Conservation (phyloP, 23 red algal species). For the Gracilaria vermiculophylla region DNA sequence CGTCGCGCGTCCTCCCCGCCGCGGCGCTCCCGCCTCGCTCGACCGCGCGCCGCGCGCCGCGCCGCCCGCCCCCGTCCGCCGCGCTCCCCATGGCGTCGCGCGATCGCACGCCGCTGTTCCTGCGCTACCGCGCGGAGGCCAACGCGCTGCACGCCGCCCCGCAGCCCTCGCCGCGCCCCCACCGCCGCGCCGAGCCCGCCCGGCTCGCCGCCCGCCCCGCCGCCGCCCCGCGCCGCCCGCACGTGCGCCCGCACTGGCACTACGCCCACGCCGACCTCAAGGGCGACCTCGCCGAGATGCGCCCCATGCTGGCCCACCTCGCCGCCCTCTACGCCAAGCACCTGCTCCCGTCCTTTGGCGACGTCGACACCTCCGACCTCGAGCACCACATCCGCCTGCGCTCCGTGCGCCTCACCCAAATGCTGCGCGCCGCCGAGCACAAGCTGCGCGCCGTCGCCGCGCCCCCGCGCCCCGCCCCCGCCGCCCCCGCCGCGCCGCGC, state of each 20-base stretch:
- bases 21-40: background rate
- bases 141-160: background rate
- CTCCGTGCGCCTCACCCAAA: slow-evolving; percentile 61
- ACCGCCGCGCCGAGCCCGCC: background rate
- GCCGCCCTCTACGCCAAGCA: slow-evolving; percentile 53
- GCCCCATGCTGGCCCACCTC: slow-evolving; percentile 26
- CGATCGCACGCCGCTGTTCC: slow-evolving; percentile 78
- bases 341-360: slow-evolving; percentile 82
- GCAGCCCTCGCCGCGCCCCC: background rate
- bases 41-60: background rate
- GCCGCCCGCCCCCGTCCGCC: background rate
- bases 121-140: slow-evolving; percentile 60
- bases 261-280: slow-evolving; percentile 61
- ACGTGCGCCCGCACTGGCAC: slow-evolving; percentile 79
- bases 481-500: background rate
- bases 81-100: slow-evolving; percentile 41
- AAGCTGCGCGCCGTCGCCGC: slow-evolving; percentile 58
- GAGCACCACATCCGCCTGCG: slow-evolving; percentile 65
- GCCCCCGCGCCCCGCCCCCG: background rate
- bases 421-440: slow-evolving; percentile 62
- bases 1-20: too few species aligned
- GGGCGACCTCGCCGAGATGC: slow-evolving; percentile 55
- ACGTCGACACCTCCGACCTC: slow-evolving; percentile 59
- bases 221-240: background rate
- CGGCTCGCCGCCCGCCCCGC: background rate